Percentiles rank a stretch among this genome's conserved stretches.
phyloP scores from a whole-genome alignment of 2,329 filamentous ascomycete species.

The Fusarium clavum region DNA sequence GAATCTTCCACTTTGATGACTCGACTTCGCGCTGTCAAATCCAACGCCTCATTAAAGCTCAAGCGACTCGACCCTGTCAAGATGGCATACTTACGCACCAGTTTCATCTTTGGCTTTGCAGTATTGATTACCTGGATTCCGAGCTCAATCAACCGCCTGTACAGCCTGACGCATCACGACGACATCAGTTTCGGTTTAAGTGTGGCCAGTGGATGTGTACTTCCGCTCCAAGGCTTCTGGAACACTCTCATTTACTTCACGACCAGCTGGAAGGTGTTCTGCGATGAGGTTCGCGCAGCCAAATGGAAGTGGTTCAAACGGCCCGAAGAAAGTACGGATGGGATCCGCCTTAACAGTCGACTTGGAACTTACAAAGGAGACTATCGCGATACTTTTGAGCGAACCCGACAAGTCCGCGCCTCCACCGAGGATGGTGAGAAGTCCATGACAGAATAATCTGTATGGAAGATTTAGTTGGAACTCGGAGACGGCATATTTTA shows the following conservation, averaged over 20 bases:
- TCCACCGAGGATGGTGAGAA: slow-evolving; percentile 6
- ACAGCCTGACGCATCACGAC: slow-evolving; percentile 67
- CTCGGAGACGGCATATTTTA: not conserved
- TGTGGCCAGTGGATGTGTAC: slow-evolving; percentile 75
- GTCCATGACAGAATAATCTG: not conserved
- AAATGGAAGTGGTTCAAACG: slow-evolving; percentile 26
- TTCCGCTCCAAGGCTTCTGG: slow-evolving; percentile 84
- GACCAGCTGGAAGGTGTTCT: slow-evolving; percentile 64
- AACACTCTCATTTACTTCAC: slow-evolving; percentile 81
- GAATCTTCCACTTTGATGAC: slow-evolving; percentile 30
- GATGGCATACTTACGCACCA: slow-evolving; percentile 69
- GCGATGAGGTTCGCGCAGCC: slow-evolving; percentile 42
- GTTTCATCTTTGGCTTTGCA: slow-evolving; percentile 69
- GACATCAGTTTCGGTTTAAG: slow-evolving; percentile 72
- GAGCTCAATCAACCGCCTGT: slow-evolving; percentile 78
- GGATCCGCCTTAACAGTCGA: slow-evolving; percentile 46
- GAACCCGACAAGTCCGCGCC: slow-evolving; percentile 15
- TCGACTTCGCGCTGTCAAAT: slow-evolving; percentile 43
- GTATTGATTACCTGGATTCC: slow-evolving; percentile 71
- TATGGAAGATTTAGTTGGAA: not conserved
- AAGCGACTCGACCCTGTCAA: slow-evolving; percentile 64
- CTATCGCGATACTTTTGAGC: slow-evolving; percentile 41
- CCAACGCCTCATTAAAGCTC: slow-evolving; percentile 49
- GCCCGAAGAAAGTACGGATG: slow-evolving; percentile 14
- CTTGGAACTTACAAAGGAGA: slow-evolving; percentile 38